These are phyloP conservation scores for Cicer judaicum DNA, from an alignment of 306 rosid genomes.

Conservation along the genomic window DNA sequence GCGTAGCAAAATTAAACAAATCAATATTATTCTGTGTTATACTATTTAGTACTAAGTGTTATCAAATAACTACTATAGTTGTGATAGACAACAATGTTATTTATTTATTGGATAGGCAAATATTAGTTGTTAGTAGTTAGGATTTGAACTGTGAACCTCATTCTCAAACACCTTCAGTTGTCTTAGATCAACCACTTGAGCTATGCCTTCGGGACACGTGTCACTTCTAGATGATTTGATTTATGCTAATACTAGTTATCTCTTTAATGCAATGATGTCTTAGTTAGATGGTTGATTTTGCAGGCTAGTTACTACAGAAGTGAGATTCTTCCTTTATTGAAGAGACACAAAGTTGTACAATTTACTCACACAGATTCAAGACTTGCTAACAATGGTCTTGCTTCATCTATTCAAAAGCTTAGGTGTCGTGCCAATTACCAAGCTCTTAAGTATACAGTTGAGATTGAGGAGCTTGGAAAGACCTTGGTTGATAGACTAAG, in stretches of 20 bases:
- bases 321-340: constrained; percentile 76
- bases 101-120: too few species aligned
- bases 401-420: constrained; percentile 80
- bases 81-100: too few species aligned
- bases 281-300: constrained; percentile 47
- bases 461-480: constrained; percentile 88
- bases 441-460: constrained; percentile 73
- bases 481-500: constrained; percentile 74
- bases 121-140: too few species aligned
- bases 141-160: too few species aligned
- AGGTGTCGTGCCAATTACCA: constrained; percentile 90
- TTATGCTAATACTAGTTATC: not conserved
- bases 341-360: constrained; percentile 66
- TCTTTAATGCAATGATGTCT: constrained; percentile 24
- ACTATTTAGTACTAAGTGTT: too few species aligned
- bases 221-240: too few species aligned
- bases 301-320: constrained; percentile 94
- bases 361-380: constrained; percentile 95
- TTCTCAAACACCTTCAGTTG: too few species aligned
- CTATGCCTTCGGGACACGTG: too few species aligned
- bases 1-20: too few species aligned
- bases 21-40: too few species aligned
- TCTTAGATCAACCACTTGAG: too few species aligned
- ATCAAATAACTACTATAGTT: too few species aligned
- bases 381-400: constrained; percentile 85